Percentiles rank a stretch among this genome's conserved stretches.
These are phyloP conservation scores for Coniella vitis DNA, from an alignment of 2,329 filamentous ascomycete genomes.

Conservation along the genomic window DNA sequence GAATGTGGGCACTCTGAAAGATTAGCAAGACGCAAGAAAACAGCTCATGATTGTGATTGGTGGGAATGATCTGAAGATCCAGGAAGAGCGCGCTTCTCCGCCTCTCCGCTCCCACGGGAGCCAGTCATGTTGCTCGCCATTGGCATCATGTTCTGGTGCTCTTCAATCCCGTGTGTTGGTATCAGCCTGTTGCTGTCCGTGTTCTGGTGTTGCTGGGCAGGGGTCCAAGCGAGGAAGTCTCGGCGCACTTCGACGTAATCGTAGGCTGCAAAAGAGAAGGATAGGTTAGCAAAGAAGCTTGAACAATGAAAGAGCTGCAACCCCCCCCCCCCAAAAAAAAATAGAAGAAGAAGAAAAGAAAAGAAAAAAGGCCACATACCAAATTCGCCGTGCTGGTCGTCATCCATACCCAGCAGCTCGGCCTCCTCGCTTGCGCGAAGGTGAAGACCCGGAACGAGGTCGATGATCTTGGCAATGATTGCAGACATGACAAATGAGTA, in stretches of 20 bases:
- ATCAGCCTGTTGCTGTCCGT: slow-evolving; percentile 50
- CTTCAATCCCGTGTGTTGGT: slow-evolving; percentile 66
- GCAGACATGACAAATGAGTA: slow-evolving; percentile 72
- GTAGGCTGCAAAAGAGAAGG: slow-evolving; percentile 44
- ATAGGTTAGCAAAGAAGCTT: neutral
- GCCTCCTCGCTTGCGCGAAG: slow-evolving; percentile 76
- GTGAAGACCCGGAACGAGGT: slow-evolving; percentile 69
- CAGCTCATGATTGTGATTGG: slow-evolving; percentile 1
- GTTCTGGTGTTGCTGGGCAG: slow-evolving; percentile 60
- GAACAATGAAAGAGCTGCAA: neutral
- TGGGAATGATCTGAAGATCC: slow-evolving; percentile 9
- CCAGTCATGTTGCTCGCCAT: slow-evolving; percentile 5
- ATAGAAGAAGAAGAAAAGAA: fast-evolving
- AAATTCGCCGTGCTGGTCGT: slow-evolving; percentile 85
- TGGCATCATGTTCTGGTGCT: slow-evolving; percentile 55
- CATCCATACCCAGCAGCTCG: slow-evolving; percentile 81
- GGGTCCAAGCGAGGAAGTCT: slow-evolving; percentile 84
- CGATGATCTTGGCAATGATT: slow-evolving; percentile 66
- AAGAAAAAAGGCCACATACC: slow-evolving; percentile 24
- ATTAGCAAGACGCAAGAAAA: neutral
- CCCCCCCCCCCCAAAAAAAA: no score
- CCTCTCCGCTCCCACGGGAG: slow-evolving; percentile 8
- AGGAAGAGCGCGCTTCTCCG: slow-evolving; percentile 10
- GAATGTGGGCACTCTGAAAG: neutral
- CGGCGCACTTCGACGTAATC: slow-evolving; percentile 82